phyloP scores from a whole-genome alignment of 768 basidiomycete species.

The Mycena kentingensis region DNA sequence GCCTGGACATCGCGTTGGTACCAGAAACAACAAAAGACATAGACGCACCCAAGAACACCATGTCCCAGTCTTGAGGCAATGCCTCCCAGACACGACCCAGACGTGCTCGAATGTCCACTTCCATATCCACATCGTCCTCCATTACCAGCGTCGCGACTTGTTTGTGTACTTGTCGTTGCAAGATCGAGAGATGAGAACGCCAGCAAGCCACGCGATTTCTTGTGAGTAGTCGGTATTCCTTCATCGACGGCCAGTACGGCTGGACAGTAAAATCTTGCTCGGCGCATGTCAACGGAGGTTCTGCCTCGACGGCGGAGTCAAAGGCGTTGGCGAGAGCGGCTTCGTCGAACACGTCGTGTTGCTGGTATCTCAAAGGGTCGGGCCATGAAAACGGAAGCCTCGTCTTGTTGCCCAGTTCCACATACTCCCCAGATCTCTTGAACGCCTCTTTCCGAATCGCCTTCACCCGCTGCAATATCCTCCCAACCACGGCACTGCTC shows the following conservation, averaged over 20 bases:
- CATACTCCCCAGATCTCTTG: background rate
- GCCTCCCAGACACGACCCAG: conserved; percentile 46
- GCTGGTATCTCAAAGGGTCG: too few species aligned
- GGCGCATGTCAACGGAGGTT: conserved; percentile 44
- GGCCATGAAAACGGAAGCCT: background rate
- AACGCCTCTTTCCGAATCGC: background rate
- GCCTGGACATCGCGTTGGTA: conserved; percentile 46
- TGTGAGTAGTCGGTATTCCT: conserved; percentile 56
- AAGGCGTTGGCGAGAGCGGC: background rate
- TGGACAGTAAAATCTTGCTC: conserved; percentile 41
- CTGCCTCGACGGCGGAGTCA: background rate
- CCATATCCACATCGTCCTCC: conserved; percentile 83
- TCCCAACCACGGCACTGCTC: background rate
- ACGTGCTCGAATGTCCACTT: conserved; percentile 53
- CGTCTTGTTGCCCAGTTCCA: too few species aligned
- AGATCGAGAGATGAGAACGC: conserved; percentile 63
- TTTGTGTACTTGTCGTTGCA: conserved; percentile 42
- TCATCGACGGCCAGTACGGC: conserved; percentile 38
- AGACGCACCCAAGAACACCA: conserved; percentile 68
- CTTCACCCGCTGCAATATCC: background rate
- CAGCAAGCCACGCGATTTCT: conserved; percentile 68
- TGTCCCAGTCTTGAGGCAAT: conserved; percentile 68
- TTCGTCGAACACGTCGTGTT: background rate
- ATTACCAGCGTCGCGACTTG: conserved; percentile 53
- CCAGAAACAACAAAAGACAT: background rate